A percentile compares a stretch with the other conserved stretches of the same genome.
These are phyloP conservation scores for Protomyces arabidopsidicola DNA, from an alignment of 1,139 yeast genomes.

Conservation along the genomic window DNA sequence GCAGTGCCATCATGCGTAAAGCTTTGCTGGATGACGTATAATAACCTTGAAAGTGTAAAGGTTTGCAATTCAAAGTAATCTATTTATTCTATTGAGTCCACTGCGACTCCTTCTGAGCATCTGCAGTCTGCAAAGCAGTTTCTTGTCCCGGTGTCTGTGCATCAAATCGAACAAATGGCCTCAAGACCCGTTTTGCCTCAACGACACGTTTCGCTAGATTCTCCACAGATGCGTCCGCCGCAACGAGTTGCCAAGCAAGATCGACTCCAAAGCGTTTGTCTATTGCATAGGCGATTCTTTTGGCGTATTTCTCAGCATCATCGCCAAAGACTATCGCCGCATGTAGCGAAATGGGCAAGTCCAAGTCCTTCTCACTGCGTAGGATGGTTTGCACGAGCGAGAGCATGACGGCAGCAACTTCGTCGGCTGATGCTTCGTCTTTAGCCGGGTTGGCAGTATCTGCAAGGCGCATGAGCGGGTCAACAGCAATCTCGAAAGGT, in stretches of 20 bases:
- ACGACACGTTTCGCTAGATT: slow-evolving; percentile 10
- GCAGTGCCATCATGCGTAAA: background rate
- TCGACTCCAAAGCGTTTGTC: slow-evolving; percentile 14
- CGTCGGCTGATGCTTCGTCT: background rate
- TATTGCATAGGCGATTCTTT: slow-evolving; percentile 18
- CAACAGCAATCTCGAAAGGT: slow-evolving; percentile 58
- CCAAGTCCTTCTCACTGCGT: slow-evolving; percentile 1
- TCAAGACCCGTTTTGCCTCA: slow-evolving; percentile 3
- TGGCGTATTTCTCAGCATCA: slow-evolving; percentile 15
- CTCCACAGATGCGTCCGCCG: slow-evolving; percentile 12
- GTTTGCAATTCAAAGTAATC: background rate
- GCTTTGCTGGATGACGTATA: background rate
- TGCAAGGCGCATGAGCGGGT: background rate
- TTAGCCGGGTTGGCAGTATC: background rate
- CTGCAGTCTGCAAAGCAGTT: background rate
- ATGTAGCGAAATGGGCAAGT: background rate
- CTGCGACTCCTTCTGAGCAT: background rate
- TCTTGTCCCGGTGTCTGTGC: background rate
- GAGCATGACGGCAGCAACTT: slow-evolving; percentile 7
- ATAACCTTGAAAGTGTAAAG: background rate
- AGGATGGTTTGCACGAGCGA: slow-evolving; percentile 1
- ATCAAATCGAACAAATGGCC: slow-evolving; percentile 14
- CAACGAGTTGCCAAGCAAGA: slow-evolving; percentile 20
- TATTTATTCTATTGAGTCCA: background rate
- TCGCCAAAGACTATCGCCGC: slow-evolving; percentile 18